Base-by-base conservation (phyloP, 805 yeast species). In the Candida succiphila region DNA sequence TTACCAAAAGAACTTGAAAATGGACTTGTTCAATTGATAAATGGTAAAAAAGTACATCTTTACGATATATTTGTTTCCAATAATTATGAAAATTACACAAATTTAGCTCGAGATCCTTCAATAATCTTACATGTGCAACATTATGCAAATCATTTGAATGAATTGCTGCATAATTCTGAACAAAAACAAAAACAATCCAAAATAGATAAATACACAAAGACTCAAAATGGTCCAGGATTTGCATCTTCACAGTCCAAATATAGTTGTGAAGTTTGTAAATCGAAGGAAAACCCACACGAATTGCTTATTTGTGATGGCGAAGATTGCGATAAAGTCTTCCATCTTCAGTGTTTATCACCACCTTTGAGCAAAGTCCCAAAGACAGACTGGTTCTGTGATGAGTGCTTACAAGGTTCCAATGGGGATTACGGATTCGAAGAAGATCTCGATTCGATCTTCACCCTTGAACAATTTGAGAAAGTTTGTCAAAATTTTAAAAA, bases 381-480 rank as follows among this genome's bases (percentile, higher is more conserved):
- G 18, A 72, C 71, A 9, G 69, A 64, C 14, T 88, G 95, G 95
- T 78, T 68, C 48, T 88, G 97, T 53, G 80, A 79, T 32, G 70
- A 69, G 36, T 88, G 97, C 54, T 60, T 88, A n/a, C 64, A 81
- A 12, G 95, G 95, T 0, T 51, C 58, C 1, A 79, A 84, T 27
- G 89, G 92, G 1, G 87, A 77, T 41, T 88, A 85, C 48, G 95
- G 94, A 1, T 88, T 89, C 52, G 88, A 81, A 41, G 92, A 82
- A 42, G 64, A 59, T 34, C 51, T 51, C 36, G 56, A 79, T 48
- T 61, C 78, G 0, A 56, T 84, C 5, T 58, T 48, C 41, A 53
- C 59, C 7, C 35, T 59, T 13, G 53, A 60, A 0, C 77, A 79
- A 36, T 88, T 87, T 52, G 66, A 70, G 41, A 52, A 66, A 4